Base-by-base conservation (phyloP, 2,329 filamentous ascomycete genomes). In the Coleophoma cylindrospora region DNA sequence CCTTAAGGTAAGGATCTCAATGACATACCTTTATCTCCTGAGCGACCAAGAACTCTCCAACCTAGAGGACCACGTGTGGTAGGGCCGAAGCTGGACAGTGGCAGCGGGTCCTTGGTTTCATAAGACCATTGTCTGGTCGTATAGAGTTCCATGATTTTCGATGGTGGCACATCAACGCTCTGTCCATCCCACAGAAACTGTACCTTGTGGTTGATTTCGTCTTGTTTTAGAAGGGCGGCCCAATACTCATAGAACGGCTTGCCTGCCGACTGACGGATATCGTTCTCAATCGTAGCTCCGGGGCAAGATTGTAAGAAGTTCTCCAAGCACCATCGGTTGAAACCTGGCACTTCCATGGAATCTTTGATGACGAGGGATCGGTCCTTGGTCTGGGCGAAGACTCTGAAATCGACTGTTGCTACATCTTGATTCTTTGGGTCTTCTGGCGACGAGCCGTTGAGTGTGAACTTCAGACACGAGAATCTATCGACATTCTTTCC, bases 381-480 rank as follows among this genome's bases (percentile, higher is more conserved):
- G 9, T 54, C 64, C 63, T 52, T 68, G 4, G 77, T 74, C 56
- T 83, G 73, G 0, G 69, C 69, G 55, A 77, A 69, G 44, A 74
- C 64, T 21, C 73, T 57, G 38, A 77, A 67, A 40, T 73, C 72
- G 0, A 77, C 74, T 1, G 75, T 79, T 1, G 74, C 74, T 0
- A 68, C 68, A 22, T 72, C 69, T 33, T 77, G 74, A n/a, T 66
- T 70, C 3, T 57, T 58, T 0, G 73, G 70, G 37, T 76, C 66
- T 1, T 67, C 62, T 0, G 68, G 61, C 2, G 49, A 66, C 34
- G 54, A 68, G 45, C 64, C 76, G 55, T 68, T 74, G 57, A 13
- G 57, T 17, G 38, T 64, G 54, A 67, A 67, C 41, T 62, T 60
- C 36, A 68, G 57, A 34, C 71, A 70, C 13, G 65, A 63, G 33